phyloP scores from a whole-genome alignment of 2,329 filamentous ascomycete species.

The Penicillium sp. region DNA sequence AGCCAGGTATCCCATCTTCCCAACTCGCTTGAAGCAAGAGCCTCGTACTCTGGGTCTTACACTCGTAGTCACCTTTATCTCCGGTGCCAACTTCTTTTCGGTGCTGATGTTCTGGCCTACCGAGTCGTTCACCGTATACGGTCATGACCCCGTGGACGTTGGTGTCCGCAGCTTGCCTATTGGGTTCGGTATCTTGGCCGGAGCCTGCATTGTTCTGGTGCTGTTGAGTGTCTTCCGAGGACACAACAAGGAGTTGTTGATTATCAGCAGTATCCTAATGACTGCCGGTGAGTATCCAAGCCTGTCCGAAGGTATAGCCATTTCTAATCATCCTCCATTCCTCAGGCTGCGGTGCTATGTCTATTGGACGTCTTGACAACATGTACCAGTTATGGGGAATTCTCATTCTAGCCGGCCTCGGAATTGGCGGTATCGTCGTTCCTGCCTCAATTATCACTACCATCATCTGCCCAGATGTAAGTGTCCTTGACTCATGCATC shows the following conservation, averaged over 20 bases:
- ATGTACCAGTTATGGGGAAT: constrained; percentile 52
- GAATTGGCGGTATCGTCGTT: constrained; percentile 63
- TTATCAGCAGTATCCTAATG: constrained; percentile 58
- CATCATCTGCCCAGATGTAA: constrained; percentile 62
- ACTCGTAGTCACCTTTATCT: constrained; percentile 55
- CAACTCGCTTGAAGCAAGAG: constrained; percentile 43
- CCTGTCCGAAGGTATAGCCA: not conserved
- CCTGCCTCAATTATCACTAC: constrained; percentile 63
- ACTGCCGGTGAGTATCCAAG: constrained; percentile 48
- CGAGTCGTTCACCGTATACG: constrained; percentile 61
- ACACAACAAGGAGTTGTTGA: constrained; percentile 56
- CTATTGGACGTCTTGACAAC: constrained; percentile 50
- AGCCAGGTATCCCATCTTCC: constrained; percentile 45
- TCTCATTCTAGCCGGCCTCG: constrained; percentile 57
- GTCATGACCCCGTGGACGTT: constrained; percentile 58
- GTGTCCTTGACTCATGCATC: constrained; percentile 1
- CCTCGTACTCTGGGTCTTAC: constrained; percentile 50
- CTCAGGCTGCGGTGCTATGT: constrained; percentile 50
- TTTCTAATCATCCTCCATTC: not conserved
- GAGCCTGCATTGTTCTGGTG: constrained; percentile 55
- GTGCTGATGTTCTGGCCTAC: constrained; percentile 58
- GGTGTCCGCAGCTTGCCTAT: constrained; percentile 63
- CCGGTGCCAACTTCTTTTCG: constrained; percentile 56
- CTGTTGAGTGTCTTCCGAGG: constrained; percentile 56
- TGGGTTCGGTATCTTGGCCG: constrained; percentile 58